Evolutionary conservation across 2,329 filamentous ascomycete genomes (phyloP), one percentile per base, ranked within the genome.

Genomic region (Dryadomyces sulphureus): DNA sequence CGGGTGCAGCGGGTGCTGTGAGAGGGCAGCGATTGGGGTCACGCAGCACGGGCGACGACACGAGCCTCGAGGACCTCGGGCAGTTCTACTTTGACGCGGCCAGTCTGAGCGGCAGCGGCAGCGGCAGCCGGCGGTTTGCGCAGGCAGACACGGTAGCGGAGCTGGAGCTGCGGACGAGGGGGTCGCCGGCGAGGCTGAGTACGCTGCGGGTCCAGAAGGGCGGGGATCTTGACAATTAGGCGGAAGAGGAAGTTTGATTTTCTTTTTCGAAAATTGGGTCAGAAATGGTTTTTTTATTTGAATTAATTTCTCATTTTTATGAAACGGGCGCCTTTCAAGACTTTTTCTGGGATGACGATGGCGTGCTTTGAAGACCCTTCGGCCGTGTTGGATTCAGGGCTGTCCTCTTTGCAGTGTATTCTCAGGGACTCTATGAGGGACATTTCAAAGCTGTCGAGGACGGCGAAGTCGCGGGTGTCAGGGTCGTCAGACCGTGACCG

Each of bases 171-270:
- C 30, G 42, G 7, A 16, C 46, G 5, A 43, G 43, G 1, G 38
- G 25, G n/a, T 12, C 22, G n/a, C 25, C 47, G 24, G 40, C 49
- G 19, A 36, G 30, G 1, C 24, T 47, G 5, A 46, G 47, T 6
- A 51, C 46, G 4, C 30, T 54, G 36, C 46, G 53, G 16, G 49
- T 54, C 7, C 53, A 52, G 36, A 49, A 48, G 19, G 53, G 53
- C 7, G 48, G 53, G 0, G 34, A 53, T 32, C 35, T 53, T 19
- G 53, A 54, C 20, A 45, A 17, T 17, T 36, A n/a, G n/a, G n/a
- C n/a, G n/a, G n/a, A n/a, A n/a, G 17, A 32, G 11, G 27, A 19
- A n/a, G 11, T 19, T 36, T 12, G 3, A n/a, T 36, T 36, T 36
- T 5, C 14, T 35, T 35, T 35, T 14, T 35, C 9, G 5, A 8